These are phyloP conservation scores for Collybiopsis confluens DNA, from an alignment of 768 basidiomycete genomes.

Conservation along the genomic window DNA sequence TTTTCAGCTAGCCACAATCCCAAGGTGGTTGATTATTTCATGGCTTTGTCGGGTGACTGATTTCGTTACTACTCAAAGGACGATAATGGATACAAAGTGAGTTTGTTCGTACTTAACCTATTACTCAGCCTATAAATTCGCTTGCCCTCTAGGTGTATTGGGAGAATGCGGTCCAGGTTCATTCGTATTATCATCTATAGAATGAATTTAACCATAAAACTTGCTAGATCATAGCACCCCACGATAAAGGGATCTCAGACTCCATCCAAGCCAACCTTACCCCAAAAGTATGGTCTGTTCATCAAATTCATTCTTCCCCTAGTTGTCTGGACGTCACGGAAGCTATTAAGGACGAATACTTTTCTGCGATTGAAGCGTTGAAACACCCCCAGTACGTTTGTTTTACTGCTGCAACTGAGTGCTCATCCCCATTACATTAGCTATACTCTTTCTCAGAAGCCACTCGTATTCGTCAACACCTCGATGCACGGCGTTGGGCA, in stretches of 20 bases:
- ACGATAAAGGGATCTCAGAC: slow-evolving; percentile 72
- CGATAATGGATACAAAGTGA: slow-evolving; percentile 87
- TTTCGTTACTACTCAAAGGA: slow-evolving; percentile 35
- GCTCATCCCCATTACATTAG: background rate
- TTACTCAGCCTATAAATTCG: background rate
- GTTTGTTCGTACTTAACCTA: background rate
- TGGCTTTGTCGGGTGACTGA: background rate
- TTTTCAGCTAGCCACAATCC: slow-evolving; percentile 79
- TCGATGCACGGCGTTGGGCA: slow-evolving; percentile 90
- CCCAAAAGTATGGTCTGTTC: slow-evolving; percentile 41
- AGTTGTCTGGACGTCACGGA: slow-evolving; percentile 54
- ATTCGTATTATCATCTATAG: too few species aligned
- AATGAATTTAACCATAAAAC: too few species aligned
- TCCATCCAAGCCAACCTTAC: slow-evolving; percentile 60
- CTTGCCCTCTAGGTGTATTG: slow-evolving; percentile 66
- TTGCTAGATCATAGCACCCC: slow-evolving; percentile 74
- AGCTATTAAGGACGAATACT: slow-evolving; percentile 58
- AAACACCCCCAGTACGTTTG: slow-evolving; percentile 13
- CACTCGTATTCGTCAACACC: slow-evolving; percentile 67
- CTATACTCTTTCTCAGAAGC: slow-evolving; percentile 26
- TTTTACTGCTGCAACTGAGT: slow-evolving; percentile 10
- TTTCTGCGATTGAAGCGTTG: slow-evolving; percentile 22
- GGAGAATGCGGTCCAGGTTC: slow-evolving; percentile 83
- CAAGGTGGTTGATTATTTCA: slow-evolving; percentile 44
- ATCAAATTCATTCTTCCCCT: slow-evolving; percentile 31